Conservation (phyloP, 441 rosid species). For the Viola pubescens region DNA sequence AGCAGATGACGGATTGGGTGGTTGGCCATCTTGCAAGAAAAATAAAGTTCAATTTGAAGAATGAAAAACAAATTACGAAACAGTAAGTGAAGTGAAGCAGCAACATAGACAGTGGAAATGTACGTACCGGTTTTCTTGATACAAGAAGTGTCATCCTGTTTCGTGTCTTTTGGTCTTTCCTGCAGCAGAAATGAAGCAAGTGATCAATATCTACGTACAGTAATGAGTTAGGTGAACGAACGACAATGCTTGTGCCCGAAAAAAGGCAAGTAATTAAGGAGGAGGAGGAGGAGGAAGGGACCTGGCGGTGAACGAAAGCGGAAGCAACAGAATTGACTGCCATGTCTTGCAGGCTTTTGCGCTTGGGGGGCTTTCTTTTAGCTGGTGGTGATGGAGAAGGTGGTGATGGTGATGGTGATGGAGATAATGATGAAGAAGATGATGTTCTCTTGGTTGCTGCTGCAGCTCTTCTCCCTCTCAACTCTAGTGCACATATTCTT, state of each 20-base stretch:
- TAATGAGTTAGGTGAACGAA: too few relatives aligned
- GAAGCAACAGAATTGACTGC: conserved; percentile 4
- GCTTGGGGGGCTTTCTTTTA: conserved; percentile 20
- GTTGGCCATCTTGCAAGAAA: background rate
- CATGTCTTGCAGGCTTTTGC: conserved; percentile 20
- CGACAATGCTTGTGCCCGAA: too few relatives aligned
- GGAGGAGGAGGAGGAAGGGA: background rate
- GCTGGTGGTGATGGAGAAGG: background rate
- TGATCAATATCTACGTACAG: background rate
- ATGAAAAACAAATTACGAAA: too few relatives aligned
- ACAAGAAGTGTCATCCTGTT: too few relatives aligned
- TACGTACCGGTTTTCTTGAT: too few relatives aligned
- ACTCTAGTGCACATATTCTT: conserved; percentile 18
- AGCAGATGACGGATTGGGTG: conserved; percentile 6
- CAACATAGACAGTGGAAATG: too few relatives aligned
- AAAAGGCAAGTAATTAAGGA: too few relatives aligned
- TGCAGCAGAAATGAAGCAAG: too few relatives aligned
- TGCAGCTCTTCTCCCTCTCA: conserved; percentile 1
- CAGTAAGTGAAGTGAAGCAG: too few relatives aligned
- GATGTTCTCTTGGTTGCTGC: background rate
- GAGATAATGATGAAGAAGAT: background rate
- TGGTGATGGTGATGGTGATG: background rate
- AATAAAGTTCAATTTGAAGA: too few relatives aligned
- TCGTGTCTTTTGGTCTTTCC: too few relatives aligned
- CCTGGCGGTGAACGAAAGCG: conserved; percentile 7